phyloP scores from a whole-genome alignment of 352 stramenopile genomes.

The Elongisporangium undulatum region DNA sequence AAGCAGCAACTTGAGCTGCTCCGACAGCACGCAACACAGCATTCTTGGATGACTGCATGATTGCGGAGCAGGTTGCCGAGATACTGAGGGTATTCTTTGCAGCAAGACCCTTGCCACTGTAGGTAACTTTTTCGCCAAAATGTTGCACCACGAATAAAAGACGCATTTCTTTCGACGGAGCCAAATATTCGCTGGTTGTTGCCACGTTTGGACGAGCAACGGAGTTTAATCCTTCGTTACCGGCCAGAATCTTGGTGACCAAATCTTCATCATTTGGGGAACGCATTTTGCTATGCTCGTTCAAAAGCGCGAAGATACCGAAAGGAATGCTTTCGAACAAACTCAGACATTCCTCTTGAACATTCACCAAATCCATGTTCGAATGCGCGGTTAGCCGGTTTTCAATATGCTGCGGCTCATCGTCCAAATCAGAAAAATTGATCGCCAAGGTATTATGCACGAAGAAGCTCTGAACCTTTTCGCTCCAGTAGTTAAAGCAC shows the following conservation, averaged over 20 bases:
- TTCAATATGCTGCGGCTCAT: slow-evolving; percentile 63
- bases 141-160: slow-evolving; percentile 75
- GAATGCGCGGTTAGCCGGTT: slow-evolving; percentile 50
- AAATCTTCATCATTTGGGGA: slow-evolving; percentile 75
- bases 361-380: slow-evolving; percentile 43
- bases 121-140: slow-evolving; percentile 66
- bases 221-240: slow-evolving; percentile 46
- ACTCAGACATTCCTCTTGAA: slow-evolving; percentile 61
- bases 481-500: slow-evolving; percentile 84
- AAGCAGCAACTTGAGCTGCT: slow-evolving; percentile 54
- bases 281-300: slow-evolving; percentile 61
- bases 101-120: slow-evolving; percentile 66
- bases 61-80: slow-evolving; percentile 72
- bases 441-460: slow-evolving; percentile 69
- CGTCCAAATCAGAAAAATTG: slow-evolving; percentile 50
- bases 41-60: slow-evolving; percentile 86
- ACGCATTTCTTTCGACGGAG: slow-evolving; percentile 70
- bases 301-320: slow-evolving; percentile 67
- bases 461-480: slow-evolving; percentile 81
- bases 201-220: slow-evolving; percentile 58
- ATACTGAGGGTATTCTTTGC: slow-evolving; percentile 71
- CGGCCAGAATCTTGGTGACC: slow-evolving; percentile 71
- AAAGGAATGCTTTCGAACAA: slow-evolving; percentile 73
- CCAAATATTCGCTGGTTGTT: slow-evolving; percentile 58
- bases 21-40: slow-evolving; percentile 64